A percentile compares a stretch with the other conserved stretches of the same genome.
phyloP scores from a whole-genome alignment of 768 basidiomycete species.

The Leucocoprinus birnbaumii region DNA sequence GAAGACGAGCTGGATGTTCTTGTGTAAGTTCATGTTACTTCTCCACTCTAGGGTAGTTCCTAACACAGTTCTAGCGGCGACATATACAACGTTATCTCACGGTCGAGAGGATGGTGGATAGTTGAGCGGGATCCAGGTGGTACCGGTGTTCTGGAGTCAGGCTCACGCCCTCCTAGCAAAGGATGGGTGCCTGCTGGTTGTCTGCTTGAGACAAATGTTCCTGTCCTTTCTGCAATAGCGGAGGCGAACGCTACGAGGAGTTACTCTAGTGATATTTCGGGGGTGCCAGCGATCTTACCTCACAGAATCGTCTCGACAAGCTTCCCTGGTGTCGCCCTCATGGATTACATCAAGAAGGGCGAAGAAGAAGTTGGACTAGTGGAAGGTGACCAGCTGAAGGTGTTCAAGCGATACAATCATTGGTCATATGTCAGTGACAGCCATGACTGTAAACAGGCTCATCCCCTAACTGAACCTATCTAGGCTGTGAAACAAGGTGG shows the following conservation, averaged over 20 bases:
- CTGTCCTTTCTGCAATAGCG: constrained; percentile 83
- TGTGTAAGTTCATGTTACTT: constrained; percentile 55
- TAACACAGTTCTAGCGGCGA: constrained; percentile 68
- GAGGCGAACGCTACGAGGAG: constrained; percentile 71
- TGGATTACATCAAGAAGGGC: constrained; percentile 94
- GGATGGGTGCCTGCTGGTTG: constrained; percentile 99
- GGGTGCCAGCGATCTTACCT: constrained; percentile 86
- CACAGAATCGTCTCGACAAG: constrained; percentile 94
- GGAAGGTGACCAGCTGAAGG: constrained; percentile 86
- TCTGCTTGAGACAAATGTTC: constrained; percentile 88
- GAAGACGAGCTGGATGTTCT: constrained; percentile 98
- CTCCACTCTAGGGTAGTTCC: constrained; percentile 1
- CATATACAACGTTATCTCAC: constrained; percentile 88
- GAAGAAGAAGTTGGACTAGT: constrained; percentile 87
- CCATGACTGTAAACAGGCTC: constrained; percentile 16
- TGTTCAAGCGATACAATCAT: constrained; percentile 98
- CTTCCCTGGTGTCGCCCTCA: constrained; percentile 93
- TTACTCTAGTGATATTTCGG: constrained; percentile 37
- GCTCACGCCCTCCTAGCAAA: constrained; percentile 75
- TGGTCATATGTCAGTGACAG: constrained; percentile 77
- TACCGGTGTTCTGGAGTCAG: constrained; percentile 72
- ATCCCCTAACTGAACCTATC: constrained; percentile 12
- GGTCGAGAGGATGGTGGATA: constrained; percentile 99
- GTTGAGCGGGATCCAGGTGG: constrained; percentile 93
- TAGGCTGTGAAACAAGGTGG: constrained; percentile 92